Percentiles rank a stretch among this genome's conserved stretches.
Conservation (phyloP, 2,329 filamentous ascomycete genomes). For the Aureobasidium pullulans region DNA sequence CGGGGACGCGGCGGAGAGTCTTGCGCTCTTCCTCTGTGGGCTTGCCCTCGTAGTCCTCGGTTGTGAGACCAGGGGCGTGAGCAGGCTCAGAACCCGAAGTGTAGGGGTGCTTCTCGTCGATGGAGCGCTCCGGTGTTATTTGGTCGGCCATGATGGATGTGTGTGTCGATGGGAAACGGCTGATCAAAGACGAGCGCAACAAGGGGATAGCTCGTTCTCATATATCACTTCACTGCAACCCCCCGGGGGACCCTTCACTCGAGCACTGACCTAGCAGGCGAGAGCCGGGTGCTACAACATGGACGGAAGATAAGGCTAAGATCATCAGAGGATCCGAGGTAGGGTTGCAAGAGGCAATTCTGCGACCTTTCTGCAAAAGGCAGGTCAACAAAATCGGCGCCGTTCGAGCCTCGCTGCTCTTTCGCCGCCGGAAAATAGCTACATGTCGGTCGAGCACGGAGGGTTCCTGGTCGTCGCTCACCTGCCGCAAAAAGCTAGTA, state of each 20-base stretch:
- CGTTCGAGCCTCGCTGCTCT: slow-evolving; percentile 1
- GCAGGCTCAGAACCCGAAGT: slow-evolving; percentile 10
- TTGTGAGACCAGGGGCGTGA: slow-evolving; percentile 14
- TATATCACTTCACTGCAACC: not conserved
- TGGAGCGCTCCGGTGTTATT: not conserved
- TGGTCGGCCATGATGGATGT: slow-evolving; percentile 11
- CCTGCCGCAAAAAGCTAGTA: slow-evolving; percentile 7
- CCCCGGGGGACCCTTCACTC: not conserved
- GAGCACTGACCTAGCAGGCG: slow-evolving; percentile 8
- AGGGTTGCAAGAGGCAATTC: not conserved
- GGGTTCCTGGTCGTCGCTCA: not conserved
- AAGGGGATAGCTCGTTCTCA: not conserved
- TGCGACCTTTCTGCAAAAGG: not conserved
- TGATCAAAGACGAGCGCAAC: not conserved
- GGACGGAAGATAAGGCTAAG: not conserved
- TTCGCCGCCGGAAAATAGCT: not conserved
- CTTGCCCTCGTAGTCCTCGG: slow-evolving; percentile 16
- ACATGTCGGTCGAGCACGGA: not conserved
- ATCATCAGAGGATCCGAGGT: slow-evolving; percentile 5
- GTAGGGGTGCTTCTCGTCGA: slow-evolving; percentile 3
- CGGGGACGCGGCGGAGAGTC: slow-evolving; percentile 44
- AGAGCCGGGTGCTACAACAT: slow-evolving; percentile 2
- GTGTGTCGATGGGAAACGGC: not conserved
- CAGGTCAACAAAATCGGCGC: slow-evolving; percentile 6
- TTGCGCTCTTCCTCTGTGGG: slow-evolving; percentile 42